These are phyloP conservation scores for Kazachstania psychrophila DNA, from an alignment of 805 yeast genomes.

Conservation along the genomic window DNA sequence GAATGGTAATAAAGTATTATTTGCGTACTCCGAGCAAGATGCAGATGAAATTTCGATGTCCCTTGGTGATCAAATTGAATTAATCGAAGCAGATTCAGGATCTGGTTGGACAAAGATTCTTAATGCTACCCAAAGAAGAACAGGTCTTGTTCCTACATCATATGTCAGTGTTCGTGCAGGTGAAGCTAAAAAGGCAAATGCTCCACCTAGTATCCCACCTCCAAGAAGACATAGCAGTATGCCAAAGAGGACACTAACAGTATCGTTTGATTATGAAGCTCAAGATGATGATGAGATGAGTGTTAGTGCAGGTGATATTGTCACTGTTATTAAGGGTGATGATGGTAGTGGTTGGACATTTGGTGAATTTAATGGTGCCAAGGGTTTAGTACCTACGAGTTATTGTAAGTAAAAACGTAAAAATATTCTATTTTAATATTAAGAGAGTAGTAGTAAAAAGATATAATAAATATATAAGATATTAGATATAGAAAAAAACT, in stretches of 20 bases:
- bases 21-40: constrained; percentile 57
- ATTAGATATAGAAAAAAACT: too few relatives aligned
- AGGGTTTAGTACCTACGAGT: constrained; percentile 72
- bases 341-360: constrained; percentile 92
- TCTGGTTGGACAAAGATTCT: constrained; percentile 80
- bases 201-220: constrained; percentile 78
- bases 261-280: constrained; percentile 66
- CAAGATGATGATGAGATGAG: constrained; percentile 73
- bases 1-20: constrained; percentile 42
- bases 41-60: constrained; percentile 61
- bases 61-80: constrained; percentile 51
- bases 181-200: constrained; percentile 32
- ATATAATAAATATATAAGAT: too few relatives aligned
- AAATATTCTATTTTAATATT: background rate
- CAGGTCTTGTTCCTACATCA: constrained; percentile 79
- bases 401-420: constrained; percentile 39
- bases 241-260: constrained; percentile 43
- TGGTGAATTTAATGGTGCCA: constrained; percentile 62
- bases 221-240: constrained; percentile 45
- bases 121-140: constrained; percentile 37
- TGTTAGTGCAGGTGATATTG: constrained; percentile 62
- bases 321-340: constrained; percentile 57
- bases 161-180: constrained; percentile 46
- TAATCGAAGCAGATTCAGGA: constrained; percentile 70
- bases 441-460: background rate